phyloP scores from a whole-genome alignment of 1,139 yeast species.

The Pichia cactophila region DNA sequence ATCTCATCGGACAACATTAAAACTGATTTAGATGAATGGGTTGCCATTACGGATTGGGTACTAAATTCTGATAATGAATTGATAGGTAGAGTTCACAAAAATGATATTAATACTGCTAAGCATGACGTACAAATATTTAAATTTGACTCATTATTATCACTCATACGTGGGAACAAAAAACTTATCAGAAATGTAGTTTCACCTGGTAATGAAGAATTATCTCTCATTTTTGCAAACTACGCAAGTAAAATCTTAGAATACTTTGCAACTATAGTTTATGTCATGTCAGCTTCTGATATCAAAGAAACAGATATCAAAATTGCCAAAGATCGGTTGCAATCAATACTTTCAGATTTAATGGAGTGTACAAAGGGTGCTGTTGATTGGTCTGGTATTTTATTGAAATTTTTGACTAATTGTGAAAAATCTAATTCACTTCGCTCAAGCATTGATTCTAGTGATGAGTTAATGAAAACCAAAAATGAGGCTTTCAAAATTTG shows the following conservation, averaged over 20 bases:
- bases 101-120: conserved; percentile 27
- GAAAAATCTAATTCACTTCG: conserved; percentile 8
- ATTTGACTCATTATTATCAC: conserved; percentile 55
- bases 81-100: conserved; percentile 9
- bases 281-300: not conserved
- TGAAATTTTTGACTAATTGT: conserved; percentile 24
- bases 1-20: conserved; percentile 3
- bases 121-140: conserved; percentile 53
- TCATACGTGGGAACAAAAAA: conserved; percentile 44
- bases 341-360: conserved; percentile 57
- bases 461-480: conserved; percentile 7
- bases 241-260: conserved; percentile 36
- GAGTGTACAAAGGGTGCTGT: conserved; percentile 28
- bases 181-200: conserved; percentile 10
- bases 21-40: conserved; percentile 27
- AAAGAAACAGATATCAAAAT: conserved; percentile 24
- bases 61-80: conserved; percentile 11
- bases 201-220: not conserved
- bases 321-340: conserved; percentile 53
- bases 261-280: conserved; percentile 24
- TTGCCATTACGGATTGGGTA: conserved; percentile 26
- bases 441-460: conserved; percentile 3
- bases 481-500: conserved; percentile 4
- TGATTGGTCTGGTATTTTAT: conserved; percentile 53
- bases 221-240: conserved; percentile 31